Evolutionary conservation across 331 rosid genomes (phyloP).

Genomic region (Pyracantha coccinea): DNA sequence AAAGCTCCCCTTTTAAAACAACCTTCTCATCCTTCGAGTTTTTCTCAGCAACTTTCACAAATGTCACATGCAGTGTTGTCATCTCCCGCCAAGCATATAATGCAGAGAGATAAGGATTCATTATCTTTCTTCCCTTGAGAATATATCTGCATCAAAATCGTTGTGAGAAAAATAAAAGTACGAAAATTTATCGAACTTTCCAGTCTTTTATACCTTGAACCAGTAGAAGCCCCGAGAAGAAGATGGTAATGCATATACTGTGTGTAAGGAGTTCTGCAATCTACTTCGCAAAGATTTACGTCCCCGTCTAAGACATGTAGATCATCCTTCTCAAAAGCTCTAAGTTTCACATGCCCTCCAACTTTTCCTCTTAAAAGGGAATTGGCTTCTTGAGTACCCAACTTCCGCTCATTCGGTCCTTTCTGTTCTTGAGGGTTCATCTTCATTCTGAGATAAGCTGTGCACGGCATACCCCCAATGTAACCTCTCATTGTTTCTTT

Average conservation of each 20-base stretch:
- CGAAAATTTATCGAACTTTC: background rate
- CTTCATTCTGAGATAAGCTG: slow-evolving; percentile 19
- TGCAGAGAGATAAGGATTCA: slow-evolving; percentile 23
- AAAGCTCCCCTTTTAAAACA: slow-evolving; percentile 21
- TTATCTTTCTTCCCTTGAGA: slow-evolving; percentile 26
- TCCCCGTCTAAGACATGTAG: slow-evolving; percentile 20
- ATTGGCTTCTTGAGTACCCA: slow-evolving; percentile 7
- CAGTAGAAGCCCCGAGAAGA: slow-evolving; percentile 30
- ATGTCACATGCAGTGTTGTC: slow-evolving; percentile 23
- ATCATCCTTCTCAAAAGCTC: slow-evolving; percentile 23
- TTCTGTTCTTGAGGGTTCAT: slow-evolving; percentile 14
- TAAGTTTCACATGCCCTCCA: slow-evolving; percentile 27
- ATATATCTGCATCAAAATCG: slow-evolving; percentile 22
- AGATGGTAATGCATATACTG: slow-evolving; percentile 29
- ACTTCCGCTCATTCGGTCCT: background rate
- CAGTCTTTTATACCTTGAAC: slow-evolving; percentile 17
- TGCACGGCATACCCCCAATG: slow-evolving; percentile 24
- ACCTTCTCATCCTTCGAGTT: slow-evolving; percentile 1
- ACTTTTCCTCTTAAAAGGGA: slow-evolving; percentile 25
- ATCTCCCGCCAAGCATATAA: slow-evolving; percentile 27
- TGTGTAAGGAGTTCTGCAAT: slow-evolving; percentile 29
- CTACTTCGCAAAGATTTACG: slow-evolving; percentile 19
- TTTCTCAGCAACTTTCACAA: slow-evolving; percentile 15
- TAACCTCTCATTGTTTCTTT: slow-evolving; percentile 28
- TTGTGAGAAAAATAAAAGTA: background rate